These are phyloP conservation scores for Pseudozyma pruni DNA, from an alignment of 1,284 basidiomycete species.

Conservation along the genomic window DNA sequence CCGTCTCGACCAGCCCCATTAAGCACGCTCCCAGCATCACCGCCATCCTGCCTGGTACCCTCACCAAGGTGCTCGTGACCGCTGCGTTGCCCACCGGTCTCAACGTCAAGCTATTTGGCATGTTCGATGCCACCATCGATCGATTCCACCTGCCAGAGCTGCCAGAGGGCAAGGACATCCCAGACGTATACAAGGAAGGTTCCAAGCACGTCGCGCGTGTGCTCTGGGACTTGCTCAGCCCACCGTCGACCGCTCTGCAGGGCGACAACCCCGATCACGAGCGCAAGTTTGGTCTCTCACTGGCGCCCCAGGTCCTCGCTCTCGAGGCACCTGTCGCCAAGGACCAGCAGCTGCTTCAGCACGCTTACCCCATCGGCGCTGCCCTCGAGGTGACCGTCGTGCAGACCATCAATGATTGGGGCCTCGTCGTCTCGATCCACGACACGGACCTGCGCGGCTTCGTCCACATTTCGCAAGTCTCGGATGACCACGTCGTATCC, in stretches of 20 bases:
- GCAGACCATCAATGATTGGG: conserved; percentile 61
- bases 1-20: conserved; percentile 49
- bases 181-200: conserved; percentile 74
- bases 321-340: conserved; percentile 45
- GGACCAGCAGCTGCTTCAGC: conserved; percentile 38
- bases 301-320: conserved; percentile 55
- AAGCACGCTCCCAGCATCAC: conserved; percentile 71
- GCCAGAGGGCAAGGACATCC: conserved; percentile 58
- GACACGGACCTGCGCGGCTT: conserved; percentile 53
- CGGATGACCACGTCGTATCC: conserved; percentile 86
- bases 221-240: conserved; percentile 73
- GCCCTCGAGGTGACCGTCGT: conserved; percentile 51
- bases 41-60: conserved; percentile 85
- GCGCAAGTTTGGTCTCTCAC: conserved; percentile 62
- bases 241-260: conserved; percentile 33
- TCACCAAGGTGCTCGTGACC: conserved; percentile 87
- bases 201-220: conserved; percentile 81
- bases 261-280: conserved; percentile 48
- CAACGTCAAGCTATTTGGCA: conserved; percentile 89
- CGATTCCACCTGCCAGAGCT: conserved; percentile 77
- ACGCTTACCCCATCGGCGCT: conserved; percentile 60
- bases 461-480: conserved; percentile 82
- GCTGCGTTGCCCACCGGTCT: conserved; percentile 81
- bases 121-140: conserved; percentile 92
- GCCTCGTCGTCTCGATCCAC: conserved; percentile 55